Conservation (phyloP, 2,329 filamentous ascomycete species). For the Chalara sp. region DNA sequence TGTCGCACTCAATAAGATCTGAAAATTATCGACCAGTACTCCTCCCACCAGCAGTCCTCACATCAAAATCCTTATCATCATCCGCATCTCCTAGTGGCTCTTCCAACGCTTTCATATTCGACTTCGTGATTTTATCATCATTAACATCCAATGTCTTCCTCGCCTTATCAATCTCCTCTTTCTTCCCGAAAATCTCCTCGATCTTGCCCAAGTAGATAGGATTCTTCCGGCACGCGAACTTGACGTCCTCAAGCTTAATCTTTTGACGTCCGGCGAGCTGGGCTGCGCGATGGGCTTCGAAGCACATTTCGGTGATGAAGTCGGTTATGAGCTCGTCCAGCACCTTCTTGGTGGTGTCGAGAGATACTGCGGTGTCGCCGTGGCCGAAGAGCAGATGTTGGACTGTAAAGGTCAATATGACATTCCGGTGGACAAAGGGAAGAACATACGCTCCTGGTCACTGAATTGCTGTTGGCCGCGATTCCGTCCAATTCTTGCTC, state of each 20-base stretch:
- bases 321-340: slow-evolving; percentile 96
- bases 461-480: slow-evolving; percentile 78
- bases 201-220: slow-evolving; percentile 82
- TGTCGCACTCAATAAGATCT: no score
- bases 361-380: slow-evolving; percentile 70
- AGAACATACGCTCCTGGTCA: slow-evolving; percentile 57
- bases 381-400: slow-evolving; percentile 71
- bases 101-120: slow-evolving; percentile 34
- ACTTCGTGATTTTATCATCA: slow-evolving; percentile 54
- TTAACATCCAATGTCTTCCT: slow-evolving; percentile 69
- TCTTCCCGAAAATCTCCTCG: slow-evolving; percentile 81
- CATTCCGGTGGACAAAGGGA: not conserved
- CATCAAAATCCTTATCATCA: slow-evolving; percentile 39
- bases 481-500: slow-evolving; percentile 71
- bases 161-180: slow-evolving; percentile 77
- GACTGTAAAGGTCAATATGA: slow-evolving; percentile 39
- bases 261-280: slow-evolving; percentile 86
- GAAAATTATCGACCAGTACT: slow-evolving; percentile 4
- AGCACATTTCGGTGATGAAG: slow-evolving; percentile 90
- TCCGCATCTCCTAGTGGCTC: slow-evolving; percentile 47
- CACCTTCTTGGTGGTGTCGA: slow-evolving; percentile 76
- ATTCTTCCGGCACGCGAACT: slow-evolving; percentile 85
- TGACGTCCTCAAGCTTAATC: slow-evolving; percentile 97
- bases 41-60: slow-evolving; percentile 15
- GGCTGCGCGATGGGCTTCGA: slow-evolving; percentile 79